Evolutionary conservation across 345 rosid species (phyloP), one percentile per base, ranked within the genome.

Genomic region (Camelina neglecta): DNA sequence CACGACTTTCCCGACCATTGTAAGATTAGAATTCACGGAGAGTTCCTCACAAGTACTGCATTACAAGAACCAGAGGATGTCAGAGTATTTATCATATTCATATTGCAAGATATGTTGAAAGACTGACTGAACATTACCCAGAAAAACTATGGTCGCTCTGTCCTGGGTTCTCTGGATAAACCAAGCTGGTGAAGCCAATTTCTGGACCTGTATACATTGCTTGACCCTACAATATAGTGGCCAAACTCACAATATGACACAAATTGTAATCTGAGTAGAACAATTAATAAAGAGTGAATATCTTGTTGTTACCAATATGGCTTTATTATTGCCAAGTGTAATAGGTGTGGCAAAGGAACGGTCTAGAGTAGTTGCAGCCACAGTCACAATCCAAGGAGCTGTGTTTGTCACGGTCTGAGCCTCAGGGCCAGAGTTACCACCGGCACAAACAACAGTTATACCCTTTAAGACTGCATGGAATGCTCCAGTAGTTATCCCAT

Each of bases 401-500:
- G 55, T 50, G 55, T 50, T 50, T 18, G 55, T 50, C 24, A 50
- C 55, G 5, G 55, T 50, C 1, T 8, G 11, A 50, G 55, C 11
- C 2, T 50, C 55, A 3, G 55, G 55, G 6, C 55, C 55, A 18
- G 55, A 16, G 12, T 50, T 50, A 50, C 55, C 55, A 50, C 55
- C 55, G 1, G 55, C 23, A 51, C 57, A 51, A 9, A 51, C 57
- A 51, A 51, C 57, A 9, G 57, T 51, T 7, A 51, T 51, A 51
- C 57, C 57, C 15, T 21, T 51, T 21, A 51, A 21, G 7, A 51
- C 57, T 21, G 57, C 89, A 62, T 84, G 84, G 65, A 86, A 86
- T 12, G 86, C 81, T 31, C 86, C 86, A 1, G 80, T 53, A 8
- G 83, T 51, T 51, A 82, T 79, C 20, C 83, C 80, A 66, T 81